Evolutionary conservation across 257 asterid genomes (phyloP).

Genomic region (Gynochthodes officinalis): DNA sequence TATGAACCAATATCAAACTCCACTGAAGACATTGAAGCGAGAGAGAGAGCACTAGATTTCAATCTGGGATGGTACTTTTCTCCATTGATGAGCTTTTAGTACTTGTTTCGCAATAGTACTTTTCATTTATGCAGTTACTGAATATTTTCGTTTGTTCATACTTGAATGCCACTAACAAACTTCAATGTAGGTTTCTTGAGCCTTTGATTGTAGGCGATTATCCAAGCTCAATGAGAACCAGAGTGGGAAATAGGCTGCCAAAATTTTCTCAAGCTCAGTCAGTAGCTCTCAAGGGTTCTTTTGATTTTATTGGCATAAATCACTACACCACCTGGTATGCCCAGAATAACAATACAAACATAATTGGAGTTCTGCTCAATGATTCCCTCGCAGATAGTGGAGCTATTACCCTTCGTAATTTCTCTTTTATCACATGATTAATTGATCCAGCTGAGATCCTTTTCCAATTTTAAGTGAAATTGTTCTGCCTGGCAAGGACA

Average conservation of each 20-base stretch:
- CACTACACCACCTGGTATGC: slow-evolving; percentile 93
- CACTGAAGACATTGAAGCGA: slow-evolving; percentile 49
- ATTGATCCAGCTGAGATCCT: background rate
- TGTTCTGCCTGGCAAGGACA: background rate
- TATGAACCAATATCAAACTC: slow-evolving; percentile 55
- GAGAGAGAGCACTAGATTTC: slow-evolving; percentile 68
- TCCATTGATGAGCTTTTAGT: background rate
- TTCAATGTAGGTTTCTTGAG: slow-evolving; percentile 59
- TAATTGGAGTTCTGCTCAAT: slow-evolving; percentile 47
- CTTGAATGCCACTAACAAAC: background rate
- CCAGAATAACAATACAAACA: slow-evolving; percentile 33
- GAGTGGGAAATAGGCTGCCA: slow-evolving; percentile 63
- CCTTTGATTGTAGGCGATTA: slow-evolving; percentile 75
- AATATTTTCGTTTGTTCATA: background rate
- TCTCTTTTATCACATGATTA: background rate
- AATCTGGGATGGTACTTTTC: slow-evolving; percentile 69
- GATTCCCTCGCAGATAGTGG: slow-evolving; percentile 68
- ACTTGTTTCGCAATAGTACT: background rate
- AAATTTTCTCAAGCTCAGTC: slow-evolving; percentile 50
- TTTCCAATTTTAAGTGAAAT: background rate
- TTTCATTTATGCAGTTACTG: background rate
- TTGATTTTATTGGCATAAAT: slow-evolving; percentile 83
- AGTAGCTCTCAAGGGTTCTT: slow-evolving; percentile 53
- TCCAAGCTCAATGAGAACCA: slow-evolving; percentile 61
- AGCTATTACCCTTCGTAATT: slow-evolving; percentile 56